A percentile compares a stretch with the other conserved stretches of the same genome.
These are phyloP conservation scores for Protomyces inundatus DNA, from an alignment of 1,139 yeast species.

Conservation along the genomic window DNA sequence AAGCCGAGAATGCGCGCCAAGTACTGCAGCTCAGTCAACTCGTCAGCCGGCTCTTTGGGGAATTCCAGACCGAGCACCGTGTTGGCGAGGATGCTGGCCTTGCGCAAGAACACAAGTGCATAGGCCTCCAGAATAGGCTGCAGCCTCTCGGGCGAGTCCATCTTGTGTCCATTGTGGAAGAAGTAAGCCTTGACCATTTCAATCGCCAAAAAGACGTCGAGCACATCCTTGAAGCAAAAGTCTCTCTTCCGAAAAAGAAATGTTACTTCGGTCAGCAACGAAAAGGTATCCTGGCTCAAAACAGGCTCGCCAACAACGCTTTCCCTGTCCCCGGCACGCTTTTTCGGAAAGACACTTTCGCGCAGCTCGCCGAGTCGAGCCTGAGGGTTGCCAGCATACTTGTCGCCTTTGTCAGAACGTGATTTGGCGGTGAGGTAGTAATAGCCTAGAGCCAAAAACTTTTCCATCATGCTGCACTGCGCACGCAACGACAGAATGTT, in stretches of 20 bases:
- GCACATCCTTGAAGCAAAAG: neutral
- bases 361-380: neutral
- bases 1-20: slow-evolving; percentile 52
- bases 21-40: slow-evolving; percentile 50
- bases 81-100: slow-evolving; percentile 55
- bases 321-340: neutral
- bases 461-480: slow-evolving; percentile 1
- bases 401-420: neutral
- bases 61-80: slow-evolving; percentile 54
- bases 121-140: slow-evolving; percentile 47
- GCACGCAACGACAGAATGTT: slow-evolving; percentile 8
- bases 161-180: neutral
- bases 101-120: slow-evolving; percentile 63
- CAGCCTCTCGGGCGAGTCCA: neutral
- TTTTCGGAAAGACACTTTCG: neutral
- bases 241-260: neutral
- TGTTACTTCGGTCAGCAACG: neutral
- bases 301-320: neutral
- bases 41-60: slow-evolving; percentile 38
- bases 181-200: slow-evolving; percentile 13
- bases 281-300: neutral
- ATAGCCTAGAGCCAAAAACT: neutral
- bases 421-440: neutral
- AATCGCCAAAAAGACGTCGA: neutral
- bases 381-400: neutral